These are phyloP conservation scores for Nicotiana tomentosiformis DNA, from an alignment of 257 asterid genomes.

Conservation along the genomic window DNA sequence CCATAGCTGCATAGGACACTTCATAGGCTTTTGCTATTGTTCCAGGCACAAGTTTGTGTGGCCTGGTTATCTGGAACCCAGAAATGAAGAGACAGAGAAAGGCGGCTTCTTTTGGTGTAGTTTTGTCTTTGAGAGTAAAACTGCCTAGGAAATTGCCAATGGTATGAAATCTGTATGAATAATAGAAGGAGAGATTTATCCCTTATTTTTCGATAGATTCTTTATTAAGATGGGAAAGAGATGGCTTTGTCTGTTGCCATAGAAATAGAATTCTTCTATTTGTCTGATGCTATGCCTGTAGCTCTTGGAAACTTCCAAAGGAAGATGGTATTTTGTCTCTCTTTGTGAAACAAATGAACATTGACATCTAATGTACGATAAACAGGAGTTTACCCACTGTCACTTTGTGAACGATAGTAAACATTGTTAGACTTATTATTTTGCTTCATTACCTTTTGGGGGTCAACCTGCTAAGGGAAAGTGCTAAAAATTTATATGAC, in stretches of 20 bases:
- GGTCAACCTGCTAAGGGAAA: neutral
- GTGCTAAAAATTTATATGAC: neutral
- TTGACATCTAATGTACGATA: neutral
- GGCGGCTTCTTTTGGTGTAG: neutral
- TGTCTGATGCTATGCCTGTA: neutral
- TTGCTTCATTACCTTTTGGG: neutral
- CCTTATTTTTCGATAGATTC: neutral
- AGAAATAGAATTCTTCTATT: neutral
- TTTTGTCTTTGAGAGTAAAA: neutral
- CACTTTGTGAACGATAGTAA: neutral
- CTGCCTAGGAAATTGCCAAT: neutral
- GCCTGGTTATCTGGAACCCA: neutral
- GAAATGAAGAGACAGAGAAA: neutral
- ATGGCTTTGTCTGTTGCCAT: neutral
- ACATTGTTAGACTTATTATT: neutral
- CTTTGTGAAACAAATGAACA: neutral
- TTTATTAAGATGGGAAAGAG: neutral
- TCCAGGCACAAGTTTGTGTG: neutral
- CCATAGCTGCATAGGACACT: neutral
- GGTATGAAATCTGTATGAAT: neutral
- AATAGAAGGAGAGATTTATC: neutral
- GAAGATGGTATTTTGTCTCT: neutral
- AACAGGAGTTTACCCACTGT: neutral
- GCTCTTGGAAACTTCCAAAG: neutral
- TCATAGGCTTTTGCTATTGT: neutral